Evolutionary conservation across 2,329 filamentous ascomycete species (phyloP).

Genomic region (Cyphellophora attinorum): DNA sequence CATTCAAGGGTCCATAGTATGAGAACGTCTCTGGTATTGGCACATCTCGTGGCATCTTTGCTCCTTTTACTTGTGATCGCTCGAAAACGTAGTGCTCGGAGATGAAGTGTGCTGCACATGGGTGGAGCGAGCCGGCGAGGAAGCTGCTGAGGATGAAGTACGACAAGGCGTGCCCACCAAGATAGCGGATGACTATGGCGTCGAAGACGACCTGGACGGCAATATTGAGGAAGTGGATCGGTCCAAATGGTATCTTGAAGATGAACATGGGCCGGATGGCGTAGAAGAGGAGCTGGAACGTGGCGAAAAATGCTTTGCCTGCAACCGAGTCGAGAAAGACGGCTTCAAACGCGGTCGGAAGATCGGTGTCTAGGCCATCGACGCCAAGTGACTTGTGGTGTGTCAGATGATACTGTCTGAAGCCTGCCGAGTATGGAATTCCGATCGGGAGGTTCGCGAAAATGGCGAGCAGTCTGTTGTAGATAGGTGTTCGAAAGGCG

Average conservation of each 20-base stretch:
- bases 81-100: constrained; percentile 82
- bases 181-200: constrained; percentile 51
- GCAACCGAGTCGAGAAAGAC: constrained; percentile 84
- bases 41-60: constrained; percentile 20
- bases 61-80: constrained; percentile 32
- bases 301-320: constrained; percentile 97
- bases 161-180: constrained; percentile 56
- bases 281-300: constrained; percentile 99
- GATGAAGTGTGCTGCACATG: constrained; percentile 94
- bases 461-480: constrained; percentile 80
- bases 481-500: constrained; percentile 70
- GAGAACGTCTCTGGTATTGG: constrained; percentile 87
- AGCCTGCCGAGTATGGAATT: constrained; percentile 90
- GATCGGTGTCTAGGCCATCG: constrained; percentile 88
- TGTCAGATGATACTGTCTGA: constrained; percentile 93
- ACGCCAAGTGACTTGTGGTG: constrained; percentile 98
- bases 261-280: constrained; percentile 91
- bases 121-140: constrained; percentile 86
- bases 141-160: constrained; percentile 89
- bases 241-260: constrained; percentile 79
- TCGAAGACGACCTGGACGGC: constrained; percentile 70
- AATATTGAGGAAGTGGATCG: constrained; percentile 76
- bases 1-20: constrained; percentile 89
- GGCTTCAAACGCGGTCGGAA: constrained; percentile 85
- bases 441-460: constrained; percentile 94